A percentile compares a stretch with the other conserved stretches of the same genome.
These are phyloP conservation scores for Anisogramma anomala DNA, from an alignment of 2,329 filamentous ascomycete species.

Conservation along the genomic window DNA sequence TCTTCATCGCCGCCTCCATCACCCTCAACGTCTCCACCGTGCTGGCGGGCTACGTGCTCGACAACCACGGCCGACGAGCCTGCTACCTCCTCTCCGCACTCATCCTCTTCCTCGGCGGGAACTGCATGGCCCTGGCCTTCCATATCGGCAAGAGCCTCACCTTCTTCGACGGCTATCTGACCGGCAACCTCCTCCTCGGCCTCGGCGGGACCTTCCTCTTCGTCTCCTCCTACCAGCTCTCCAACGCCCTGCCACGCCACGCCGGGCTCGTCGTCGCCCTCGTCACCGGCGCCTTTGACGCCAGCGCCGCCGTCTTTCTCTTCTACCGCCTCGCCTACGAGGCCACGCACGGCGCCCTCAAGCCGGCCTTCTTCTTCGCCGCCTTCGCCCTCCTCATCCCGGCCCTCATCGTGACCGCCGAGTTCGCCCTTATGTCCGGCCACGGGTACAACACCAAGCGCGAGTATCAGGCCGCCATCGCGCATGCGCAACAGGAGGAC, in stretches of 20 bases:
- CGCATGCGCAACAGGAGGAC: slow-evolving; percentile 25
- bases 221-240: slow-evolving; percentile 53
- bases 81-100: slow-evolving; percentile 50
- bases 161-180: slow-evolving; percentile 46
- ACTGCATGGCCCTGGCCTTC: slow-evolving; percentile 29
- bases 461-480: slow-evolving; percentile 29
- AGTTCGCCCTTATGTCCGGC: slow-evolving; percentile 29
- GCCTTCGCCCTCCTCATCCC: slow-evolving; percentile 28
- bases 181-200: slow-evolving; percentile 48
- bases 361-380: slow-evolving; percentile 28
- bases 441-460: slow-evolving; percentile 28
- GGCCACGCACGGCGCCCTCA: slow-evolving; percentile 24
- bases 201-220: slow-evolving; percentile 53
- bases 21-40: slow-evolving; percentile 56
- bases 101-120: slow-evolving; percentile 46
- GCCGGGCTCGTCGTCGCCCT: slow-evolving; percentile 49
- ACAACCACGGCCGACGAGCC: slow-evolving; percentile 52
- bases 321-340: slow-evolving; percentile 47
- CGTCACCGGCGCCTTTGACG: slow-evolving; percentile 53
- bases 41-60: slow-evolving; percentile 54
- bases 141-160: slow-evolving; percentile 1
- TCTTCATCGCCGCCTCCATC: slow-evolving; percentile 35
- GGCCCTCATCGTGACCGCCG: slow-evolving; percentile 25
- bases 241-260: slow-evolving; percentile 50
- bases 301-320: slow-evolving; percentile 49